Conservation (phyloP, 805 yeast genomes). For the Torulaspora gathmanii region DNA sequence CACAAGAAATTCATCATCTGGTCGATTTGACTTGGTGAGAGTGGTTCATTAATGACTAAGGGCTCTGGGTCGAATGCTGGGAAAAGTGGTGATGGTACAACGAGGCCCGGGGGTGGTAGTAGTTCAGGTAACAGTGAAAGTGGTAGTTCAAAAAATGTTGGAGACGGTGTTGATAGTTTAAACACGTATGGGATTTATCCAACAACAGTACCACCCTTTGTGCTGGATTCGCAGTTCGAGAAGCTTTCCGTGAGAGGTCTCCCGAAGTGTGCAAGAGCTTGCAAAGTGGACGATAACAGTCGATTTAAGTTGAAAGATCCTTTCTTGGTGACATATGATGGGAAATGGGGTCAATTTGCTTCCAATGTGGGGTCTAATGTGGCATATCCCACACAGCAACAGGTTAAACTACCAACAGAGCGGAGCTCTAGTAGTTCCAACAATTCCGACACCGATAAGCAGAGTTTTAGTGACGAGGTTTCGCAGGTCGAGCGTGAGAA, state of each 20-base stretch:
- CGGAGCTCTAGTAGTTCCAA: slow-evolving; percentile 6
- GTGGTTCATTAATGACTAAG: background rate
- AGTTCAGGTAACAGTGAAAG: background rate
- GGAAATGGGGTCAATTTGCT: slow-evolving; percentile 51
- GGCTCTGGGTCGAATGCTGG: background rate
- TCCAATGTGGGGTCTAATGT: slow-evolving; percentile 33
- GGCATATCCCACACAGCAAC: slow-evolving; percentile 21
- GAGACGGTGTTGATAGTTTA: slow-evolving; percentile 9
- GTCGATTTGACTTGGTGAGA: background rate
- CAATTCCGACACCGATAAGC: slow-evolving; percentile 8
- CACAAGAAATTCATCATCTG: background rate
- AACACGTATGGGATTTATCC: slow-evolving; percentile 39
- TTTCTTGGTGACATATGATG: slow-evolving; percentile 37
- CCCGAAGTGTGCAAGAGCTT: slow-evolving; percentile 17
- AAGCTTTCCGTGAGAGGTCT: slow-evolving; percentile 21
- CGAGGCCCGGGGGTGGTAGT: background rate
- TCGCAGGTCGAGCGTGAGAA: slow-evolving; percentile 14
- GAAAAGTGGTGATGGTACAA: background rate
- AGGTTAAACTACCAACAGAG: slow-evolving; percentile 2
- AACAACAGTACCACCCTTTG: slow-evolving; percentile 58
- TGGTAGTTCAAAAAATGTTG: background rate
- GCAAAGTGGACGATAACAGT: slow-evolving; percentile 11
- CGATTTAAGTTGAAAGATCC: slow-evolving; percentile 31
- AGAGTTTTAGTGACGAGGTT: background rate
- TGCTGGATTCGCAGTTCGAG: slow-evolving; percentile 44